These are phyloP conservation scores for Cercospora brassicicola DNA, from an alignment of 2,329 filamentous ascomycete species.

Conservation along the genomic window DNA sequence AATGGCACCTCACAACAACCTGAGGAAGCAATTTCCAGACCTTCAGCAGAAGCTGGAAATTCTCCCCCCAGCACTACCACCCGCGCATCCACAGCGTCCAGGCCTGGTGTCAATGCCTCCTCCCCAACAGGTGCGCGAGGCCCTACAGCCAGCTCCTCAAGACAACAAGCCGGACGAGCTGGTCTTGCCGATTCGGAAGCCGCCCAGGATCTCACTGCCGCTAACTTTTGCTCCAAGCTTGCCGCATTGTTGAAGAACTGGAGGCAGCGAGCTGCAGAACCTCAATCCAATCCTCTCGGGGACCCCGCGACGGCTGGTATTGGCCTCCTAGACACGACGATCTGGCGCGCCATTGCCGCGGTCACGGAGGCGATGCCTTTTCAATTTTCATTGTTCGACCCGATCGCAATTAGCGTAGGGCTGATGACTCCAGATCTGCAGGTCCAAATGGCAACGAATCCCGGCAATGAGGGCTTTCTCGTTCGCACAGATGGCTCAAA, in stretches of 20 bases:
- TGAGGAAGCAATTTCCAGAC: not conserved
- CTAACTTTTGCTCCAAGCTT: not conserved
- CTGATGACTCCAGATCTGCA: not conserved
- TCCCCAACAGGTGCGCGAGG: not conserved
- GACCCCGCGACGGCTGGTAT: not conserved
- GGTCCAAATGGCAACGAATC: not conserved
- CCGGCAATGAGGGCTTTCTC: not conserved
- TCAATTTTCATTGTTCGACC: slow-evolving; percentile 3
- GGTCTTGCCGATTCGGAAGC: not conserved
- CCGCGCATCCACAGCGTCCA: not conserved
- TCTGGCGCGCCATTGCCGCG: slow-evolving; percentile 4
- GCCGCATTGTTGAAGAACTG: not conserved
- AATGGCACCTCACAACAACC: not conserved
- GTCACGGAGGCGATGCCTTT: not conserved
- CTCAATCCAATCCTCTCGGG: too few species aligned
- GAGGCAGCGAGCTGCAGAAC: not conserved
- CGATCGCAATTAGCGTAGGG: not conserved
- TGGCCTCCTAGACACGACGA: not conserved
- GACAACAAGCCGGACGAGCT: not conserved
- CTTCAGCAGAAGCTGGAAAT: not conserved
- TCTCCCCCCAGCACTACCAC: not conserved
- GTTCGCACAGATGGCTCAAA: not conserved
- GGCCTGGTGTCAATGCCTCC: not conserved
- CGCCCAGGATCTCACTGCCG: not conserved
- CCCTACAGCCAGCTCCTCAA: not conserved